Base-by-base conservation (phyloP, 2,329 filamentous ascomycete genomes). In the Lachnellula suecica region DNA sequence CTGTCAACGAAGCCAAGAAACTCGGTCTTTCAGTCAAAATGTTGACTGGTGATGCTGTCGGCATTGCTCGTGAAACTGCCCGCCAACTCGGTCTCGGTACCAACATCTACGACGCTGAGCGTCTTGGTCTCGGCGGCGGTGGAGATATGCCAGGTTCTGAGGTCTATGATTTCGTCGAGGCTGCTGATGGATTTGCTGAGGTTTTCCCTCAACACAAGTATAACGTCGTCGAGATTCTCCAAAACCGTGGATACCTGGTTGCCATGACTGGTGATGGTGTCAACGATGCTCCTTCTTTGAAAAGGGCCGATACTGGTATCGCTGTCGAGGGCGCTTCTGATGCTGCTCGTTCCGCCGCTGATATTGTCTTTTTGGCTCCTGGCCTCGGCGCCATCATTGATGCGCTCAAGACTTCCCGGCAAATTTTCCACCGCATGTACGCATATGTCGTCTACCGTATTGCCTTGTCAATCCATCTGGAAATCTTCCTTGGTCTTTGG, bases 371-470 rank as follows among this genome's bases (percentile, higher is more conserved):
- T 81, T 83, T 96, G 70, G 90, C 89, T 63, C 90, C 91, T 50
- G 91, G 91, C 78, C 85, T 96, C 58, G 91, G 90, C 72, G 89
- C 91, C 58, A 95, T 96, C 71, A 95, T 96, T 66, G 90, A 95
- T 70, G 90, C 91, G 56, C 82, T 96, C 63, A 96, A 96, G 79
- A 95, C 89, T 61, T 93, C 90, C 27, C 89, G 91, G 66, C 91
- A 95, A 72, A 96, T 96, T 72, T 96, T 96, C 80, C 91, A 96
- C 77, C 89, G 91, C 66, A 96, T 96, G 91, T 94, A 96, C 76
- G 88, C 91, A 54, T 96, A 96, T 77, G 89, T 96, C 61, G 88
- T 96, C 66, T 96, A 96, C 79, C 89, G 91, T 82, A 96, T 96
- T 67, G 91, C 91, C 44, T 77, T 96, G 66, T 96, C 91, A 15